Conservation (phyloP, 2,329 filamentous ascomycete genomes). For the Fusarium beomiforme region DNA sequence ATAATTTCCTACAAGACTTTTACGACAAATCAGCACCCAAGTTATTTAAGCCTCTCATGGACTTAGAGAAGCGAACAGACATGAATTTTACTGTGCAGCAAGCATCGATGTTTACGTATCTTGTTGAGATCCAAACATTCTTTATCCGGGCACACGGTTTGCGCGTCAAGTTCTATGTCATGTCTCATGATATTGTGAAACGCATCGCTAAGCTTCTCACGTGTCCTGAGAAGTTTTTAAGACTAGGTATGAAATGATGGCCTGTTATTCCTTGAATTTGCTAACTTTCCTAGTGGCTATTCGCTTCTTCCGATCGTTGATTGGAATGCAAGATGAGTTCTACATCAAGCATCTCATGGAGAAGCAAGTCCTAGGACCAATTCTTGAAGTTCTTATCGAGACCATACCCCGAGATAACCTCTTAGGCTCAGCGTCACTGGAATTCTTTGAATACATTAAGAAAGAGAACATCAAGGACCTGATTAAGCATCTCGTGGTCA, state of each 20-base stretch:
- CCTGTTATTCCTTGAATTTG: conserved; percentile 13
- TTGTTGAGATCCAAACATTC: conserved; percentile 93
- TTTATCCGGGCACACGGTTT: conserved; percentile 90
- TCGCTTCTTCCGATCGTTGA: conserved; percentile 90
- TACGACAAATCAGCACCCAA: conserved; percentile 88
- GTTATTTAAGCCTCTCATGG: conserved; percentile 86
- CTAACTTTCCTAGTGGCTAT: conserved; percentile 73
- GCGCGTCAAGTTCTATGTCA: conserved; percentile 87
- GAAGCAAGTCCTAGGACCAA: conserved; percentile 82
- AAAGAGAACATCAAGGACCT: conserved; percentile 83
- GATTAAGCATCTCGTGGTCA: conserved; percentile 84
- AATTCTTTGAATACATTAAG: conserved; percentile 92
- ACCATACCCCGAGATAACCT: conserved; percentile 94
- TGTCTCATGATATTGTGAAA: conserved; percentile 79
- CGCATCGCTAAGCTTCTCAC: conserved; percentile 84
- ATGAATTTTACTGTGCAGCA: conserved; percentile 82
- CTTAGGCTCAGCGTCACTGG: conserved; percentile 90
- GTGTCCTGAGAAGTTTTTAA: conserved; percentile 90
- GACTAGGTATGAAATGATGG: conserved; percentile 71
- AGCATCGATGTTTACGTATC: conserved; percentile 88
- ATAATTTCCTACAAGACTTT: conserved; percentile 86
- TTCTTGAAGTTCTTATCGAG: conserved; percentile 83
- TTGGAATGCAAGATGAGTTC: conserved; percentile 89
- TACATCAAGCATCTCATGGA: conserved; percentile 87
- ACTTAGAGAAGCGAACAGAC: conserved; percentile 76